Base-by-base conservation (phyloP, 345 rosid species). In the Acer saccharum region DNA sequence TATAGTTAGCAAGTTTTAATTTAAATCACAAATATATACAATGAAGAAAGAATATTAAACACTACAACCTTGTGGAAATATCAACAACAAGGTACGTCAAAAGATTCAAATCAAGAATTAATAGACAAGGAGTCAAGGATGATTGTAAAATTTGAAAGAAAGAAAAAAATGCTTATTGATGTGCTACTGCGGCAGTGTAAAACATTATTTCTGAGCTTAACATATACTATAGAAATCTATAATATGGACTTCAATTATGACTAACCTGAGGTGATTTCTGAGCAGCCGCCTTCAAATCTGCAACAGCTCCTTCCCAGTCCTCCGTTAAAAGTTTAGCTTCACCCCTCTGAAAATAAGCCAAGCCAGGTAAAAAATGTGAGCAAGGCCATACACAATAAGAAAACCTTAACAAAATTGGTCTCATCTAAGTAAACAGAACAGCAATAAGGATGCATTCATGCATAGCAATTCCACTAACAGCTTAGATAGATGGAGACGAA, bases 301-400 rank as follows among this genome's bases (percentile, higher is more conserved):
- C 92, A 69, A 97, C 93, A 44, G 99, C 99, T 80, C 99, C 99
- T 89, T 94, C 98, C 95, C 95, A 97, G 76, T 97, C 98, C 87
- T 97, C 99, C 3, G 83, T 83, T 82, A 97, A 83, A 71, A 94
- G 88, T 90, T 93, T 94, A 80, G 99, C 98, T 88, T 97, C 97
- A 75, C 98, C 99, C 75, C 98, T 89, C 99, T 96, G 79, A 57
- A 65, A 65, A 71, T 20, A 60, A 27, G 18, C 69, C 72, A 67
- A 65, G 16, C 7, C 27, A 64, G 62, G 17, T 58, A 14, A 83
- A 57, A 29, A 68, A 68, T 21, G 32, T 70, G 67, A 73, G 50
- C 65, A 8, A 5, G 6, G 9, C 44, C 23, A 75, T 23, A 21
- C 23, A 68, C 41, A 68, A 18, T 13, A 23, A 39, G 21, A 69